Base-by-base conservation (phyloP, 2,329 filamentous ascomycete genomes). In the Rutstroemia sp. region DNA sequence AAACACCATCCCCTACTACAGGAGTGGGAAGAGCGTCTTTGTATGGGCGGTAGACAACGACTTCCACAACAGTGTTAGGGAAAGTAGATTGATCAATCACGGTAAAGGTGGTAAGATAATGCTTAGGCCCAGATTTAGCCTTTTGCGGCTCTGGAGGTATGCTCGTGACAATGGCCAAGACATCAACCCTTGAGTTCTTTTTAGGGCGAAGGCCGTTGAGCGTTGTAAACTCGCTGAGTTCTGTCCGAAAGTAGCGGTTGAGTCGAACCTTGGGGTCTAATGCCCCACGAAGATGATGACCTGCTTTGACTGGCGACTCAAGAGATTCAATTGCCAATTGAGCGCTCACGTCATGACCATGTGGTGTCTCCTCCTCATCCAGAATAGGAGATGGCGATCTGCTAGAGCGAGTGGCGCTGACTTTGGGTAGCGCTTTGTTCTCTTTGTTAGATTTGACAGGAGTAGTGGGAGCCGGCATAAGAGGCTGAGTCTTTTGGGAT, bases 71-170 rank as follows among this genome's bases (percentile, higher is more conserved):
- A 14, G 70, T 67, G 9, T 71, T 69, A 2, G 80, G 78, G 3
- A 76, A 77, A 19, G 76, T 73, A 2, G 78, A 78, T 25, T 79
- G 75, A 63, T 86, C 83, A 0, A 77, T 80, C 12, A 83, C 70
- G 42, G 75, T 77, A 60, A 86, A 78, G 16, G 77, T 76, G 63
- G 83, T 76, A 69, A 80, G 77, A 68, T 78, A 85, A 64, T 85
- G 80, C 21, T 81, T 73, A 3, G 80, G 80, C 0, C 80, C 80
- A 58, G 74, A 71, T 64, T 82, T 83, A 25, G 79, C 79, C 39
- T 82, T 76, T 57, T 75, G 71, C 6, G 82, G 76, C 48, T 76
- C 72, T 9, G 75, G 69, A 2, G 80, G 78, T 17, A 73, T 72
- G 47, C 74, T 73, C 14, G 79, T 78, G 4, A 74, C 80, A 6